Evolutionary conservation across 345 rosid genomes (phyloP), one percentile per base, ranked within the genome.

Genomic region (Arabis alpina): DNA sequence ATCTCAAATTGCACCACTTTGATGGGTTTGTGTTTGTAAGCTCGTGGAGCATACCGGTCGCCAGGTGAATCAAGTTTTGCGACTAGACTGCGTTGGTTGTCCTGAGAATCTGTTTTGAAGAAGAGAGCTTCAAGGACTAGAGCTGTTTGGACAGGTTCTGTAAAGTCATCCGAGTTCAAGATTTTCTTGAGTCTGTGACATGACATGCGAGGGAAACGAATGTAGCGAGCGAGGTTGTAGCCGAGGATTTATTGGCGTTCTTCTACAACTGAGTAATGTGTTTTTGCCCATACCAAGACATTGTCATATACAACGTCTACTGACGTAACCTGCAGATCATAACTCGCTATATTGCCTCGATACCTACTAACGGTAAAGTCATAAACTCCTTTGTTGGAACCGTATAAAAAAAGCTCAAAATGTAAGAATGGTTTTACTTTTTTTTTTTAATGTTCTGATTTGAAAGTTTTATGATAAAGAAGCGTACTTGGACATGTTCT

Each of bases 171-270:
- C 80, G 96, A 86, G 68, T 73, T 70, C 70, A 88, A 79, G 32
- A 88, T 86, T 71, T 86, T 82, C 87, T 75, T 87, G 73, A 93
- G 83, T 71, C 84, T 90, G 43, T 80, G 72, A 64, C 87, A 83
- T 15, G 89, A 83, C 96, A 90, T 88, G 80, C 75, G 82, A 59
- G 97, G 91, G 73, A 88, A 93, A 74, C 91, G 96, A 56, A 90
- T 82, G 40, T 80, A 77, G 48, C 78, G 76, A 47, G 85, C 88
- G 47, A 93, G 91, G 41, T 78, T 82, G 8, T 85, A 69, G 19
- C 69, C 85, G 9, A 90, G 81, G 27, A 88, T 45, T 52, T 76
- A 86, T 64, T 83, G 80, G 7, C 97, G 82, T 48, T 87, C 96
- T 72, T 88, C 87, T 42, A 76, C 8, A 77, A 76, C 88, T 3